Evolutionary conservation across 371 early-diverging fungal species (phyloP), one percentile per base, ranked within the genome.

Genomic region (Blakeslea trispora): DNA sequence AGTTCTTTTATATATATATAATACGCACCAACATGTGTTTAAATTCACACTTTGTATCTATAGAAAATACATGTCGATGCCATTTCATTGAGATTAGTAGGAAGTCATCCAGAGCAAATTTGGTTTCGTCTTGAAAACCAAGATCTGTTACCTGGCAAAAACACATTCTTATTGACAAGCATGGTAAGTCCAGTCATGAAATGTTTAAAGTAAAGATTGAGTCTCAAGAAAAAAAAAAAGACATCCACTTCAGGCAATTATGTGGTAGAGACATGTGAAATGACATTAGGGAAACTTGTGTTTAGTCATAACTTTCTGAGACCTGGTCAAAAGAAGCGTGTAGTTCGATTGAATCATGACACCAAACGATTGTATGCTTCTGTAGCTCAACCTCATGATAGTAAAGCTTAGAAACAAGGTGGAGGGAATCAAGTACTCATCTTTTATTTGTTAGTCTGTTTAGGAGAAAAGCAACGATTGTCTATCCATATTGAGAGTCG

Each of bases 171-270:
- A 11, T 70, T 90, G 5, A 75, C 77, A 11, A 85, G 90, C 48
- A 80, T 84, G 63, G 90, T 89, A 71, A n/a, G n/a, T n/a, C n/a
- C n/a, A n/a, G n/a, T n/a, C n/a, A n/a, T n/a, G n/a, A n/a, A n/a
- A n/a, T n/a, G n/a, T n/a, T n/a, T n/a, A n/a, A n/a, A n/a, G n/a
- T n/a, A n/a, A n/a, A n/a, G n/a, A n/a, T n/a, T n/a, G n/a, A n/a
- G n/a, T n/a, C n/a, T n/a, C n/a, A n/a, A n/a, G n/a, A n/a, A n/a
- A n/a, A n/a, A n/a, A n/a, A n/a, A n/a, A n/a, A n/a, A 84, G 81
- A 82, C 81, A 7, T 79, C 83, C 0, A 81, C 88, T 0, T 78
- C 81, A 28, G 86, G 87, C 31, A 80, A 82, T 40, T 86, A 86
- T 60, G 82, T 81, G 4, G 75, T 83, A 14, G 87, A 87, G 52